Evolutionary conservation across 2,329 filamentous ascomycete genomes (phyloP).

Genomic region (Sporothrix phasma): DNA sequence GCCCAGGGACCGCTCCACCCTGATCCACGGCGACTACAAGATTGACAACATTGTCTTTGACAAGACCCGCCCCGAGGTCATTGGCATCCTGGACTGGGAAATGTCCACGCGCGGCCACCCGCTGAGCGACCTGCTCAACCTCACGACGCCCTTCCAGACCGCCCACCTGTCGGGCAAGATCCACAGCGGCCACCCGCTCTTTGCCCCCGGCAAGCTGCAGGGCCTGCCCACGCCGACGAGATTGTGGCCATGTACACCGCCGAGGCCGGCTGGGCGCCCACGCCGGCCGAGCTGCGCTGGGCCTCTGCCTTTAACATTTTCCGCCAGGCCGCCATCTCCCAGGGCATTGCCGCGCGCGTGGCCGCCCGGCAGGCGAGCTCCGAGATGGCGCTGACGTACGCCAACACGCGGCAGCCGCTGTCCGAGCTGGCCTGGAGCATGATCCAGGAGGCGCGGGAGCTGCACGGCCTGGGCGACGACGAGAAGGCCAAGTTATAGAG

Average conservation of each 20-base stretch:
- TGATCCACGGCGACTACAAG: conserved; percentile 76
- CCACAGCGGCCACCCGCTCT: conserved; percentile 35
- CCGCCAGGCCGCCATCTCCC: conserved; percentile 53
- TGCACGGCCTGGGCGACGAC: conserved; percentile 1
- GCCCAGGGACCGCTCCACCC: conserved; percentile 64
- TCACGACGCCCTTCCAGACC: conserved; percentile 46
- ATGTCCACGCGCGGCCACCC: conserved; percentile 98
- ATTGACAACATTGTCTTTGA: conserved; percentile 88
- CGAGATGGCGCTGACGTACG: conserved; percentile 66
- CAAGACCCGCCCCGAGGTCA: conserved; percentile 74
- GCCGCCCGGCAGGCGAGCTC: conserved; percentile 84
- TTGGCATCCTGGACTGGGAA: conserved; percentile 95
- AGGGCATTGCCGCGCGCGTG: conserved; percentile 86
- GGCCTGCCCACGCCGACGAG: conserved; percentile 38
- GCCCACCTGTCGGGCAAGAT: conserved; percentile 23
- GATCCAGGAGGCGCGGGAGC: conserved; percentile 37
- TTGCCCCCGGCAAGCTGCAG: conserved; percentile 51
- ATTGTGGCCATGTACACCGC: conserved; percentile 31
- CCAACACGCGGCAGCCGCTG: conserved; percentile 56
- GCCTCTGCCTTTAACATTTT: conserved; percentile 54
- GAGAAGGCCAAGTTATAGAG: conserved; percentile 16
- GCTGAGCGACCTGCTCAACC: conserved; percentile 78
- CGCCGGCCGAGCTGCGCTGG: conserved; percentile 44
- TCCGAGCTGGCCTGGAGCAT: conserved; percentile 70
- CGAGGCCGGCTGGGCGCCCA: conserved; percentile 45